Evolutionary conservation across 176 grass and related monocot species (phyloP), one percentile per base, ranked within the genome.

Genomic region (Echinochloa phyllopogon): DNA sequence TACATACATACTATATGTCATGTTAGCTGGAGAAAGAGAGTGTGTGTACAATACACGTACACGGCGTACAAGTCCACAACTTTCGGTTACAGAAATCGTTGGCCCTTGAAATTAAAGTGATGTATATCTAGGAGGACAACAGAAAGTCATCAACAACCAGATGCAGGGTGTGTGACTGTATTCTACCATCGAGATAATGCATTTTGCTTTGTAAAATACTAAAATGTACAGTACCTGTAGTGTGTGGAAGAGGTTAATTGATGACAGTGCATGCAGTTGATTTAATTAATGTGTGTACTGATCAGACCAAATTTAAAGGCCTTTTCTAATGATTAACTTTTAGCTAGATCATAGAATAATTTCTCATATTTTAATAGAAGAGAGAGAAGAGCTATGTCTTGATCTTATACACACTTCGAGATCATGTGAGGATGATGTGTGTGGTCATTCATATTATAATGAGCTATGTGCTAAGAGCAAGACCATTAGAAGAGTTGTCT

Each of bases 51-150:
- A 51, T 75, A 29, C 61, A 87, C 45, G 58, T 58, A 87, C 78
- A 68, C 6, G 18, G 48, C 24, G 59, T 87, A 68, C 77, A 86
- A 67, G 77, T 18, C 48, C 74, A 78, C 74, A 71, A 55, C 24
- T 86, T 55, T 66, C n/a, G 15, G 47, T 76, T 16, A 40, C 4
- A 39, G 56, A 63, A 24, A 83, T 50, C 36, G 64, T 29, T 86
- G 43, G 55, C 25, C 65, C 42, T 77, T 69, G 18, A 41, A 60
- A n/a, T n/a, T n/a, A n/a, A 79, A 86, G 15, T 64, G 24, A 43
- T 58, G 23, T 45, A 21, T 41, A 60, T 33, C 16, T 37, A 25
- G 12, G 10, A 77, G 60, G 29, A 72, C 36, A 86, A 11, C 24
- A 59, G 17, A 33, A 63, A 78, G 76, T 5, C 69, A 72, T 72